These are phyloP conservation scores for Blastobotrys malaysiensis DNA, from an alignment of 1,139 yeast species.

Conservation along the genomic window DNA sequence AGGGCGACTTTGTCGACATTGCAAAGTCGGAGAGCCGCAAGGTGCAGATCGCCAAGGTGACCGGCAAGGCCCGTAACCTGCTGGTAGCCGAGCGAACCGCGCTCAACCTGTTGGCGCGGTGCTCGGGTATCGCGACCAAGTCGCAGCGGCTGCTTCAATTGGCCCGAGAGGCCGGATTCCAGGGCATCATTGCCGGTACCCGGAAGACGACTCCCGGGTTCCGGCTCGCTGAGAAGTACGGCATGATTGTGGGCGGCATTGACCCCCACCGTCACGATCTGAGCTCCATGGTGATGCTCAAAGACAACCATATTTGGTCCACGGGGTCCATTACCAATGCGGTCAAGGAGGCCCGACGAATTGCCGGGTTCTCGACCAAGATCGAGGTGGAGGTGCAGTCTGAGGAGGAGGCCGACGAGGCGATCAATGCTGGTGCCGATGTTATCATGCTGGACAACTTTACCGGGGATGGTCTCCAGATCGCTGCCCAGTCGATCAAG, in stretches of 20 bases:
- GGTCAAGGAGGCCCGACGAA: conserved; percentile 66
- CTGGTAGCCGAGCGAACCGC: conserved; percentile 84
- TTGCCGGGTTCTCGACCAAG: conserved; percentile 84
- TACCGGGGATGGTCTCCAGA: conserved; percentile 56
- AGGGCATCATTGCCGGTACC: conserved; percentile 91
- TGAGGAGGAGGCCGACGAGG: conserved; percentile 83
- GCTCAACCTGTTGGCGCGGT: conserved; percentile 71
- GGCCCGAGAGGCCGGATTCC: conserved; percentile 69
- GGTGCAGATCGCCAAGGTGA: conserved; percentile 68
- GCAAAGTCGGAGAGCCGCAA: conserved; percentile 44
- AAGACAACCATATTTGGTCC: conserved; percentile 89
- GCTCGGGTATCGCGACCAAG: conserved; percentile 83
- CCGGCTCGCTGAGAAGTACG: conserved; percentile 79
- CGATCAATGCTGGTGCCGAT: conserved; percentile 92
- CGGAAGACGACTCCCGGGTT: conserved; percentile 97
- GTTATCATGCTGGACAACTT: conserved; percentile 94
- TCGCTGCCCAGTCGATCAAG: conserved; percentile 62
- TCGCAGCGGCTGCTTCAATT: conserved; percentile 52
- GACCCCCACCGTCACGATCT: conserved; percentile 91
- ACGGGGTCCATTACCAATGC: conserved; percentile 89
- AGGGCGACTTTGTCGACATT: conserved; percentile 60
- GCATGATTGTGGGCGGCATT: conserved; percentile 93
- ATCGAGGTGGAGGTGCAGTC: conserved; percentile 88
- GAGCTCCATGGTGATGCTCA: conserved; percentile 92
- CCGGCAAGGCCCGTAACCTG: conserved; percentile 73